These are phyloP conservation scores for Tubosaeta sp. DNA, from an alignment of 768 basidiomycete genomes.

Conservation along the genomic window DNA sequence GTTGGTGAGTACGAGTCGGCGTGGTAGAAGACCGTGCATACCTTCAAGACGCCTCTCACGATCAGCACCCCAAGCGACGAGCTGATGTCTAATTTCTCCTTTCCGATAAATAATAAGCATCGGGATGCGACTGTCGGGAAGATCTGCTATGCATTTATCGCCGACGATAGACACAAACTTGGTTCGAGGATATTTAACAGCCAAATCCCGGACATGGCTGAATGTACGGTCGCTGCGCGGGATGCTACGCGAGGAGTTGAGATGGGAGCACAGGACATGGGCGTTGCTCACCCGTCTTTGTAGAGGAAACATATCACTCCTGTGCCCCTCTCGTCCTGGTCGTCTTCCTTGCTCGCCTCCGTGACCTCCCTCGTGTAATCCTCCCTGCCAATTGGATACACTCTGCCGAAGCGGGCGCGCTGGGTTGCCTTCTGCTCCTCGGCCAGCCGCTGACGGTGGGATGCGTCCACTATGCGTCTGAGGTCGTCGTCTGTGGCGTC, in stretches of 20 bases:
- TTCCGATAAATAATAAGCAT: slow-evolving; percentile 91
- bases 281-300: slow-evolving; percentile 78
- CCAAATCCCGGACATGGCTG: slow-evolving; percentile 64
- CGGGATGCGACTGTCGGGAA: slow-evolving; percentile 86
- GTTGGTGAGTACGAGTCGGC: not conserved
- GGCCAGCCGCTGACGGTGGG: slow-evolving; percentile 57
- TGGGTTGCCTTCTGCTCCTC: slow-evolving; percentile 57
- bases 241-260: slow-evolving; percentile 44
- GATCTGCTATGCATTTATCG: slow-evolving; percentile 92
- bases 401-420: slow-evolving; percentile 71
- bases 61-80: slow-evolving; percentile 81
- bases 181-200: slow-evolving; percentile 80
- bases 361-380: slow-evolving; percentile 96
- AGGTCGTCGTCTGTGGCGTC: slow-evolving; percentile 74
- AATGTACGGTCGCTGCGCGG: slow-evolving; percentile 76
- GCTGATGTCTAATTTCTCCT: slow-evolving; percentile 85
- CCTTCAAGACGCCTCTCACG: slow-evolving; percentile 74
- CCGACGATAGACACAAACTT: slow-evolving; percentile 97
- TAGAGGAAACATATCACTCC: slow-evolving; percentile 94
- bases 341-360: slow-evolving; percentile 77
- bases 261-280: not conserved
- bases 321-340: slow-evolving; percentile 69
- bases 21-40: slow-evolving; percentile 28
- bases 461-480: slow-evolving; percentile 65
- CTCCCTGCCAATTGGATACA: slow-evolving; percentile 86